These are phyloP conservation scores for Saussurea involucrata DNA, from an alignment of 129 eudicot genomes.

Conservation along the genomic window DNA sequence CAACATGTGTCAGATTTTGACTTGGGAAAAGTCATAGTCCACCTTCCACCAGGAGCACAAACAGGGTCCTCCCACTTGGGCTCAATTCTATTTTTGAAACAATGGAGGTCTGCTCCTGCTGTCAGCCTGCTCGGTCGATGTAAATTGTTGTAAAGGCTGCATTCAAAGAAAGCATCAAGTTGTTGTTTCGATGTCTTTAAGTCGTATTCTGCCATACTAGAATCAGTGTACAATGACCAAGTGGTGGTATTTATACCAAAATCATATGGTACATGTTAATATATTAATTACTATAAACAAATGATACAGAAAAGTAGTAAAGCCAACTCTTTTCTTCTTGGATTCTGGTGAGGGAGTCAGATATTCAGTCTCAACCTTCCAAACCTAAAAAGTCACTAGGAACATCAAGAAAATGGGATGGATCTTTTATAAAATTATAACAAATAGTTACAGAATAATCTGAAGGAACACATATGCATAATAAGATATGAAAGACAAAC, in stretches of 20 bases:
- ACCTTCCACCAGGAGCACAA: constrained; percentile 96
- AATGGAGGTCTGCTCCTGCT: constrained; percentile 68
- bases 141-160: constrained; percentile 84
- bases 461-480: background rate
- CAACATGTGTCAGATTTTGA: constrained; percentile 74
- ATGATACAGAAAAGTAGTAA: background rate
- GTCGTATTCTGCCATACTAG: background rate
- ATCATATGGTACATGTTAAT: background rate
- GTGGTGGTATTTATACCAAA: no score
- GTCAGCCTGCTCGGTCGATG: constrained; percentile 79
- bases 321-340: background rate
- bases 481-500: background rate
- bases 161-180: background rate
- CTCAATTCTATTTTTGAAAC: constrained; percentile 78
- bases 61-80: constrained; percentile 97
- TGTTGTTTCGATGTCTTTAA: background rate
- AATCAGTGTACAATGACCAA: background rate
- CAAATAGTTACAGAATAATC: background rate
- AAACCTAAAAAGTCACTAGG: background rate
- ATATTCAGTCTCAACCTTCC: background rate
- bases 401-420: background rate
- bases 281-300: background rate
- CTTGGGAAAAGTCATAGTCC: constrained; percentile 61
- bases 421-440: background rate
- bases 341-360: background rate